Evolutionary conservation across 176 grass and related monocot genomes (phyloP).

Genomic region (Aegilops longissima): DNA sequence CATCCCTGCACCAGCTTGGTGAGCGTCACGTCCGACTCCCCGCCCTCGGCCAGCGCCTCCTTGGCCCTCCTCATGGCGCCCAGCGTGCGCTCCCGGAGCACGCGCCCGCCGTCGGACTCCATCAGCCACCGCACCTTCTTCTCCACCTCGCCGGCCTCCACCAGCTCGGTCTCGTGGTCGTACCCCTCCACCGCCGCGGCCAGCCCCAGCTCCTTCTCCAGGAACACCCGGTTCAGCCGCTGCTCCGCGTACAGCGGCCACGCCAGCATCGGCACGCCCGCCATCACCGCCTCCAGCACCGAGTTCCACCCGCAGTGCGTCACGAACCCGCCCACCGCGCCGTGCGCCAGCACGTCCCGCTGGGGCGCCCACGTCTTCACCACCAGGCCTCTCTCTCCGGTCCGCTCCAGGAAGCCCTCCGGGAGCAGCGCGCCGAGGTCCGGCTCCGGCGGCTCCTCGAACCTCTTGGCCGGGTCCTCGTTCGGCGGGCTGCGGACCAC

Average conservation of each 20-base stretch:
- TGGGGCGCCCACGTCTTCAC: neutral
- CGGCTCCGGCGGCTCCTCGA: neutral
- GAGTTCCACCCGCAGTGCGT: slow-evolving; percentile 56
- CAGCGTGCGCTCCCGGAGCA: neutral
- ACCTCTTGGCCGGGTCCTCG: neutral
- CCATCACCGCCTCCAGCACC: slow-evolving; percentile 20
- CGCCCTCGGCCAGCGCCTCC: neutral
- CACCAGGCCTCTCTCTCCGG: rapidly evolving
- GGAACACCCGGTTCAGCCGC: neutral
- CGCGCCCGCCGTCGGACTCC: neutral
- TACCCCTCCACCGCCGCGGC: neutral
- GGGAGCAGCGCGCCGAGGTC: neutral
- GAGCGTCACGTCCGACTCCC: neutral
- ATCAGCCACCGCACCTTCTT: neutral
- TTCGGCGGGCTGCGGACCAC: neutral
- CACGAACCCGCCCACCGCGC: slow-evolving; percentile 38
- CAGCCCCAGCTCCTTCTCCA: neutral
- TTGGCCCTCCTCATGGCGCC: neutral
- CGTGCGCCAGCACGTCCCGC: slow-evolving; percentile 26
- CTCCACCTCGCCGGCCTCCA: neutral
- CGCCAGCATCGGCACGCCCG: slow-evolving; percentile 33
- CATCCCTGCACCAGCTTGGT: neutral
- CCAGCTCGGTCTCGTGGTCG: neutral
- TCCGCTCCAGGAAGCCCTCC: neutral
- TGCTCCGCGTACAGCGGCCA: slow-evolving; percentile 49